Percentiles rank a stretch among this genome's conserved stretches.
Conservation (phyloP, 306 rosid species). For the Casuarina equisetifolia region DNA sequence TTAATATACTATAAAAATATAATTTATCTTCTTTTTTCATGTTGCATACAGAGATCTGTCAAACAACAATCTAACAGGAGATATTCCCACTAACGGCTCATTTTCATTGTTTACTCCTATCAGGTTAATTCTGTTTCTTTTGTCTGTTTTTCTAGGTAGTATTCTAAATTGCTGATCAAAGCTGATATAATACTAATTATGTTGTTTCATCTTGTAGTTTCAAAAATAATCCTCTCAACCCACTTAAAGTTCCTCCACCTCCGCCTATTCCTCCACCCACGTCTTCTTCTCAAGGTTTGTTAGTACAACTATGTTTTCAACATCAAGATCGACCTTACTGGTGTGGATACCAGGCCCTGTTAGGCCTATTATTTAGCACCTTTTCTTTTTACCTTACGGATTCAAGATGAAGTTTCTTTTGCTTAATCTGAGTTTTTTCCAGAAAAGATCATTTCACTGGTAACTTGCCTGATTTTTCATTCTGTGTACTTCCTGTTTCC, state of each 20-base stretch:
- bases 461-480: not conserved
- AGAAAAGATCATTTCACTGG: not conserved
- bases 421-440: not conserved
- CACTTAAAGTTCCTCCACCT: slow-evolving; percentile 32
- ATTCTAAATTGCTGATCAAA: not conserved
- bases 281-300: slow-evolving; percentile 48
- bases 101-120: slow-evolving; percentile 82
- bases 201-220: slow-evolving; percentile 55
- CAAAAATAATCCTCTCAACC: slow-evolving; percentile 35
- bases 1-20: slow-evolving; percentile 17
- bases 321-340: not conserved
- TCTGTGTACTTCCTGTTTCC: not conserved
- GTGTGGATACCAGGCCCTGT: not conserved
- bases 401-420: not conserved
- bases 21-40: slow-evolving; percentile 28
- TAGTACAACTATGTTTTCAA: slow-evolving; percentile 13
- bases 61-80: slow-evolving; percentile 60
- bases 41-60: slow-evolving; percentile 80
- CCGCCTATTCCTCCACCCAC: slow-evolving; percentile 43
- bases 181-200: not conserved
- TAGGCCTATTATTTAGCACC: not conserved
- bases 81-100: slow-evolving; percentile 71
- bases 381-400: not conserved
- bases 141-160: not conserved
- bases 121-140: slow-evolving; percentile 54